These are phyloP conservation scores for Curvularia spicifera DNA, from an alignment of 2,329 filamentous ascomycete species.

Conservation along the genomic window DNA sequence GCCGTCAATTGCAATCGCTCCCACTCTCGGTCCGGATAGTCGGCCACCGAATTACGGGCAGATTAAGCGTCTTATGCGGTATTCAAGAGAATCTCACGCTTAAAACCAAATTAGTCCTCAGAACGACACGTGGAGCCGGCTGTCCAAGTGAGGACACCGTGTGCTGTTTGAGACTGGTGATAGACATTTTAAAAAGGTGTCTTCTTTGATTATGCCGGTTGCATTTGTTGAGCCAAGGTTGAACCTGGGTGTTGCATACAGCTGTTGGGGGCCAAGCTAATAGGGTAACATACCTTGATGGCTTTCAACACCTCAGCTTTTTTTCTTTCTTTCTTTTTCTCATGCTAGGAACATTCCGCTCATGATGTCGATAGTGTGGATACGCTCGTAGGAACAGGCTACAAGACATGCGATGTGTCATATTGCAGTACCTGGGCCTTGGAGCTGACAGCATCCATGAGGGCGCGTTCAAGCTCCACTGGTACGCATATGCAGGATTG, in stretches of 20 bases:
- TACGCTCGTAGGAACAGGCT: background rate
- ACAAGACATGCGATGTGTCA: background rate
- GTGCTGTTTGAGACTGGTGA: background rate
- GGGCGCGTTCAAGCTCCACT: background rate
- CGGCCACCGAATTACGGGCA: background rate
- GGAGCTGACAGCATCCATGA: background rate
- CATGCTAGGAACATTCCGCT: background rate
- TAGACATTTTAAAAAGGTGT: background rate
- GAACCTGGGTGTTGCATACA: background rate
- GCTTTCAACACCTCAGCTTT: background rate
- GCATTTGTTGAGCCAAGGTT: background rate
- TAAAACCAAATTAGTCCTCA: background rate
- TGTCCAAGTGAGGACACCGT: background rate
- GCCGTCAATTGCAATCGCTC: background rate
- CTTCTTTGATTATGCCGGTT: background rate
- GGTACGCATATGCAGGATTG: background rate
- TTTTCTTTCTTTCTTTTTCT: background rate
- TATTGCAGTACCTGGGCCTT: background rate
- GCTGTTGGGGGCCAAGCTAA: background rate
- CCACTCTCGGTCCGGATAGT: background rate
- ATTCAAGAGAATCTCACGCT: background rate
- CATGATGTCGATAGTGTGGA: background rate
- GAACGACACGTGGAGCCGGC: conserved; percentile 2
- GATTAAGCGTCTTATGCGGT: background rate
- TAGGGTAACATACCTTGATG: background rate